phyloP scores from a whole-genome alignment of 1,284 basidiomycete species.

The Boletellus deceptivus region DNA sequence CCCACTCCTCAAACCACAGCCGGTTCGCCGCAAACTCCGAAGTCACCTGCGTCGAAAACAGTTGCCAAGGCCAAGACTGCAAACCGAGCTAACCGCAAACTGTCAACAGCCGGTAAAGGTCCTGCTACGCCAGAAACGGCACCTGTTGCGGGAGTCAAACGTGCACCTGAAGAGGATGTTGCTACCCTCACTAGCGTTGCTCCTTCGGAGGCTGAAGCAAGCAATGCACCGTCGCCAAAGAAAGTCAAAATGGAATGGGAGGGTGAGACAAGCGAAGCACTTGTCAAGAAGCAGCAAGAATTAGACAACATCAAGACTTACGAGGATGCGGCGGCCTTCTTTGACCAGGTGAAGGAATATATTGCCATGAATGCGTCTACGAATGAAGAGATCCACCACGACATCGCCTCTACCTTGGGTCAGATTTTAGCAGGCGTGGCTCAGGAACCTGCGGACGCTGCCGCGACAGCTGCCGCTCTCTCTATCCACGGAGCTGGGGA shows the following conservation, averaged over 20 bases:
- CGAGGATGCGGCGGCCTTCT: constrained; percentile 60
- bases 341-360: constrained; percentile 61
- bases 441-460: constrained; percentile 36
- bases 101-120: constrained; percentile 43
- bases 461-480: constrained; percentile 36
- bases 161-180: constrained; percentile 58
- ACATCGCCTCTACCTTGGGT: constrained; percentile 59
- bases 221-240: constrained; percentile 66
- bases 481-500: constrained; percentile 28
- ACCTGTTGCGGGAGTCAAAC: constrained; percentile 44
- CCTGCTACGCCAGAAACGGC: constrained; percentile 34
- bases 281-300: constrained; percentile 53
- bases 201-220: constrained; percentile 38
- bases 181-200: constrained; percentile 24
- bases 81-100: constrained; percentile 42
- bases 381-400: constrained; percentile 45
- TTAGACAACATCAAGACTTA: constrained; percentile 61
- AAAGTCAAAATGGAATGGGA: constrained; percentile 70
- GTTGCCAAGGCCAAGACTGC: constrained; percentile 45
- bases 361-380: constrained; percentile 49
- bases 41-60: constrained; percentile 52
- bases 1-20: constrained; percentile 54
- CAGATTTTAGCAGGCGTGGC: constrained; percentile 58
- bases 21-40: constrained; percentile 52
- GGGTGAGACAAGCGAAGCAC: constrained; percentile 50